Evolutionary conservation across 1,139 yeast species (phyloP), one percentile per base, ranked within the genome.

Genomic region (Kurtzmaniella natalensis): DNA sequence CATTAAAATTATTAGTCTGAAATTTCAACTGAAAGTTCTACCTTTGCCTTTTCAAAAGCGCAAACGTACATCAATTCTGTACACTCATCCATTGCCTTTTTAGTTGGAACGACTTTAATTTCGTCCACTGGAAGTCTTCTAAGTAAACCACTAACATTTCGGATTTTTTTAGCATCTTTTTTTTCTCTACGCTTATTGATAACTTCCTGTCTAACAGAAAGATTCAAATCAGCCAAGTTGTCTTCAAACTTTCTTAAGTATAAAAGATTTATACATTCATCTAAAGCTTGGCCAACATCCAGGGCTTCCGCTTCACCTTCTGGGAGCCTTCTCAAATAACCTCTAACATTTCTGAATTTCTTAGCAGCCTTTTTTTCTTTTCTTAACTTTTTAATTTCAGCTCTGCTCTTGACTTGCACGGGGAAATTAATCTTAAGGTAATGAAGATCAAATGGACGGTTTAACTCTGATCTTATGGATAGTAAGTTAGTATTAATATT

Each of bases 361-460:
- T 34, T 34, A 10, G 14, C 26, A 7, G 16, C 31, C 14, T 30
- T 31, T 28, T 34, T 34, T 26, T 30, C 21, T 13, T 30, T 28
- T 21, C 37, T 26, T 18, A 19, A 19, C 9, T 31, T 26, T 7
- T 24, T 15, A 8, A 34, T 25, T 17, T 34, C 37, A 3, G 19
- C 14, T 21, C 37, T 30, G 14, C 11, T 3, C 13, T 7, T 9
- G 9, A 11, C n/a, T 18, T 10, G 27, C 34, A 26, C 15, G 10
- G 37, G 37, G 18, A 34, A 26, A 20, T 13, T 20, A 11, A 34
- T 34, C 28, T 31, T 34, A 10, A 34, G 23, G 9, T 20, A 27
- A 18, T 27, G 19, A 9, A 34, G n/a, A 3, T 16, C 18, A 9
- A 16, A 10, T 3, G 28, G 13, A 5, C 19, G 15, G 5, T 23